Base-by-base conservation (phyloP, 2,329 filamentous ascomycete species). In the Aspergillus sp. region DNA sequence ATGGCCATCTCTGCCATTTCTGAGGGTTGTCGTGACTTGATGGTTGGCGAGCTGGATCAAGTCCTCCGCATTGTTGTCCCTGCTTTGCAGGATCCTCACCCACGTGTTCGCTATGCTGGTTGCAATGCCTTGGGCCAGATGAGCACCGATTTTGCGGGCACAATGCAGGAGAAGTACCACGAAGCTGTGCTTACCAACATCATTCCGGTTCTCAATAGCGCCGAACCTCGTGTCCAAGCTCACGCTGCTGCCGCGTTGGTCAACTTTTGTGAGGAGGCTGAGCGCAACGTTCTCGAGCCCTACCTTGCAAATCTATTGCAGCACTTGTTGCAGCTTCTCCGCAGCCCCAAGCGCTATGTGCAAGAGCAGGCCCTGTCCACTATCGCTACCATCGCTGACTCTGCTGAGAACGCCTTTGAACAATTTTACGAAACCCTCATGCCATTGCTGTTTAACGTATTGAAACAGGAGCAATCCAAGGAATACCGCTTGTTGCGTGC, bases 1-100 rank as follows among this genome's bases (percentile, higher is more conserved):
- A 99, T 99, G 95, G 95, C 95, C 23, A 97, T 99, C 61, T 98
- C 93, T 3, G 95, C 95, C 64, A 99, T 99, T 63, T 98, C 95
- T 0, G 95, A 99, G 76, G 95, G 95, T 39, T 99, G 95, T 72
- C 88, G 92, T 58, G 93, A 98, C 24, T 82, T 97, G 61, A 99
- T 99, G 95, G 84, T 96, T 64, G 90, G 90, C 43, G 95, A 99
- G 75, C 82, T 99, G 4, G 91, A 92, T 73, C 93, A 97, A 71
- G 93, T 99, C 21, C 83, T 99, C 48, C 91, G 96, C 63, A 83
- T 99, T 56, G 93, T 99, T n/a, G 86, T 97, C 50, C 95, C 95
- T 15, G 90, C 93, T 37, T 83, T 99, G 37, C 87, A 89, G 67
- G 93, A 99, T 71, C 84, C 90, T 40, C 95, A 99, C 71, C 90